Conservation (phyloP, 805 yeast species). For the Ogataea trehalophila region DNA sequence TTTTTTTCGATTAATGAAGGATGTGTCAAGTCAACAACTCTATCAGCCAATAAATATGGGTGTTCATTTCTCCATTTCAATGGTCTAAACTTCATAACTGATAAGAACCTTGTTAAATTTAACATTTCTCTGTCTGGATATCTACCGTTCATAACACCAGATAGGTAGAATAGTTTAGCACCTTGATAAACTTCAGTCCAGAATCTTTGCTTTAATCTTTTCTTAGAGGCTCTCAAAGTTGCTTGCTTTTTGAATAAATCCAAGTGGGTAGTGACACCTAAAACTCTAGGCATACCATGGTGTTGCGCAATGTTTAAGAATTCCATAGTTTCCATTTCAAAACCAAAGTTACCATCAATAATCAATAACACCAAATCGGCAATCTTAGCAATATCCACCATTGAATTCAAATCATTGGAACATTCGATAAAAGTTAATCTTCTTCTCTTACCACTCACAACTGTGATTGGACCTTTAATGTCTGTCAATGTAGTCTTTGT, state of each 20-base stretch:
- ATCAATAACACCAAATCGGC: conserved; percentile 87
- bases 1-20: conserved; percentile 76
- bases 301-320: conserved; percentile 93
- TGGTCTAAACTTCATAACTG: conserved; percentile 99
- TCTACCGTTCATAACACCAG: conserved; percentile 95
- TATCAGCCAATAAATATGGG: conserved; percentile 86
- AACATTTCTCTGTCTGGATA: conserved; percentile 96
- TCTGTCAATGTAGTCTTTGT: conserved; percentile 84
- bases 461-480: conserved; percentile 93
- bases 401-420: conserved; percentile 84
- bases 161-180: conserved; percentile 88
- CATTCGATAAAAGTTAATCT: conserved; percentile 92
- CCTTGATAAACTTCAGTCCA: conserved; percentile 99
- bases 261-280: conserved; percentile 93
- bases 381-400: conserved; percentile 93
- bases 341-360: conserved; percentile 96
- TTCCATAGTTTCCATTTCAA: conserved; percentile 99
- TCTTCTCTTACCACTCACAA: conserved; percentile 91
- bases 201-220: conserved; percentile 85
- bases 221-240: conserved; percentile 86
- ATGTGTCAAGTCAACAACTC: conserved; percentile 88
- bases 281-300: conserved; percentile 97
- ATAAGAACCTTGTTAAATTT: conserved; percentile 84
- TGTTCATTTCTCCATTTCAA: conserved; percentile 99
- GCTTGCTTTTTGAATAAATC: conserved; percentile 89